Base-by-base conservation (phyloP, 306 rosid genomes). In the Rosa persica region DNA sequence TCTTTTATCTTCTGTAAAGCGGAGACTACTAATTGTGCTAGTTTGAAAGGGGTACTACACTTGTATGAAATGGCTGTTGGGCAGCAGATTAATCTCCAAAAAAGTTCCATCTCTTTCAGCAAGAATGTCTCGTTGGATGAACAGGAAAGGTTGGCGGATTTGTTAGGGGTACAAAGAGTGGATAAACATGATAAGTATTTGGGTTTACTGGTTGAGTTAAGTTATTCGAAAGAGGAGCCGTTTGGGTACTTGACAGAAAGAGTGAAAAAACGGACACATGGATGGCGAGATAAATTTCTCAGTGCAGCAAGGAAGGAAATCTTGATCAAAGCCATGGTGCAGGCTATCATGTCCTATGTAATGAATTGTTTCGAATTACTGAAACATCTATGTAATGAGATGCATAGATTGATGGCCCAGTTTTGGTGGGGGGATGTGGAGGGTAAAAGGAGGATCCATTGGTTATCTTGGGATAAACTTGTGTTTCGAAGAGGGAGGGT, bases 251-350 rank as follows among this genome's bases (percentile, higher is more conserved):
- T 52, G 1, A 13, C 5, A 1, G 58, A 52, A 1, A 20, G 0
- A 6, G 10, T 52, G 2, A 1, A 6, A 2, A 0, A 17, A 0
- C 1, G 54, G 4, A 48, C 9, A 0, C 22, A 52, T 0, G 58
- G 58, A 0, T 52, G 58, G 58, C 0, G 58, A 6, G 58, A 52
- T 0, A 52, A 52, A 5, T 0, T 17, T 13, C 6, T 48, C 1
- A 48, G 6, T 4, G 1, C 5, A 2, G 54, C 6, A 3, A 8
- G 55, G 20, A 49, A 49, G 1, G 55, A 49, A 5, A 49, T 49
- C 1, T 4, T 49, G 2, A 47, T 49, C 1, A 5, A 16, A 17
- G 55, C n/a, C 0, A 8, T 49, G 1, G 4, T 5, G 0, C n/a
- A 49, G 16, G 20, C 55, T 17, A 49, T 49, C 1, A 2, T n/a